Percentiles rank a stretch among this genome's conserved stretches.
These are phyloP conservation scores for Amborella trichopoda DNA, from an alignment of 164 flowering plant genomes.

Conservation along the genomic window DNA sequence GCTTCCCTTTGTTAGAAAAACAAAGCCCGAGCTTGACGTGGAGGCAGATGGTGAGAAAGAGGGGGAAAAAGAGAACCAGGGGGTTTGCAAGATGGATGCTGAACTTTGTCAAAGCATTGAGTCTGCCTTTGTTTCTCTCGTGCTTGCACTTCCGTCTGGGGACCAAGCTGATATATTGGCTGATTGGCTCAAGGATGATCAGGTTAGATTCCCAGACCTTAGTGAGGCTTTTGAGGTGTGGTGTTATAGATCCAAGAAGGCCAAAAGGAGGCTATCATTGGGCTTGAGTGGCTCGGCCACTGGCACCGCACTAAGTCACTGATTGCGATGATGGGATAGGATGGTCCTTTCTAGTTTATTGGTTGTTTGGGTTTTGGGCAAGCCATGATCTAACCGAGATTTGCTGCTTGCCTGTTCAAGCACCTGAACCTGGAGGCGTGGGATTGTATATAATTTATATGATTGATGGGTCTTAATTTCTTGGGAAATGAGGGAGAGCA, in stretches of 20 bases:
- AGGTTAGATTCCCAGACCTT: constrained; percentile 63
- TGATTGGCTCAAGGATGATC: constrained; percentile 62
- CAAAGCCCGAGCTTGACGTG: constrained; percentile 47
- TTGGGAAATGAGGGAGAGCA: too few relatives aligned
- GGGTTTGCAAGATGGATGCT: constrained; percentile 29
- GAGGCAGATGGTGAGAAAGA: constrained; percentile 23
- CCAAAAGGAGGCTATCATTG: constrained; percentile 51
- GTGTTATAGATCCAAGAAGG: constrained; percentile 88
- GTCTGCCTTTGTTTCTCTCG: constrained; percentile 61
- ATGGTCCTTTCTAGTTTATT: too few relatives aligned
- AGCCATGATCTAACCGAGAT: too few relatives aligned
- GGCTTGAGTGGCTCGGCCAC: background rate
- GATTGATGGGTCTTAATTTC: too few relatives aligned
- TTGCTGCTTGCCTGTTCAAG: too few relatives aligned
- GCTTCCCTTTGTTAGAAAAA: constrained; percentile 71
- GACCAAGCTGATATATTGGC: constrained; percentile 75
- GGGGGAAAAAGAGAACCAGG: constrained; percentile 2
- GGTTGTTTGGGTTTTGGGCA: too few relatives aligned
- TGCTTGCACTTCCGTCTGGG: constrained; percentile 70
- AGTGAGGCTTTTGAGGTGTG: constrained; percentile 96
- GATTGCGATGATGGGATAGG: too few relatives aligned
- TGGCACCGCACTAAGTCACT: too few relatives aligned
- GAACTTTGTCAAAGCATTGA: constrained; percentile 79
- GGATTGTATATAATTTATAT: too few relatives aligned
- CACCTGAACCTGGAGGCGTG: too few relatives aligned